Conservation (phyloP, 371 early-diverging fungal species). For the Basidiobolus meristosporus region DNA sequence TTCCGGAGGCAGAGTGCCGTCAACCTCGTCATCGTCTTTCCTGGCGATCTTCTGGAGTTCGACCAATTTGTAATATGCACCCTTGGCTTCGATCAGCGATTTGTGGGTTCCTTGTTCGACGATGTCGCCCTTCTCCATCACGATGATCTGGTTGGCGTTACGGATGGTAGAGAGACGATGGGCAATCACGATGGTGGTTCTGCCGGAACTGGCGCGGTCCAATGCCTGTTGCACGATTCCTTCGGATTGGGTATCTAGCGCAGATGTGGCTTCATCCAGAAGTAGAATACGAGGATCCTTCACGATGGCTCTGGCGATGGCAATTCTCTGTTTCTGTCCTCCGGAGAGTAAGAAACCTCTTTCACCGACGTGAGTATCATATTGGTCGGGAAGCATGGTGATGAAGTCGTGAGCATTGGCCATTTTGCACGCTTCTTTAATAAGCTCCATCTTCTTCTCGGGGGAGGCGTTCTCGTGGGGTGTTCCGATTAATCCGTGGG, state of each 20-base stretch:
- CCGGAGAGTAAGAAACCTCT: conserved; percentile 28
- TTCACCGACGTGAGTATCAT: conserved; percentile 50
- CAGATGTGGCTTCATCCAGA: conserved; percentile 53
- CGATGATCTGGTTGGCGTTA: conserved; percentile 70
- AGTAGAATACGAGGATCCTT: conserved; percentile 42
- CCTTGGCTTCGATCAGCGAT: conserved; percentile 23
- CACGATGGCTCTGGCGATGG: conserved; percentile 65
- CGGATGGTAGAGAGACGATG: conserved; percentile 68
- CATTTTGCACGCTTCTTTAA: conserved; percentile 29
- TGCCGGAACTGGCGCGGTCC: conserved; percentile 47
- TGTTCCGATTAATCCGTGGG: conserved; percentile 27
- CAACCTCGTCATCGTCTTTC: conserved; percentile 4
- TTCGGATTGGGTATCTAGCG: conserved; percentile 60
- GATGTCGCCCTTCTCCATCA: conserved; percentile 48
- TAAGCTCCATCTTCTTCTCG: conserved; percentile 8
- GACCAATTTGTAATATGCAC: conserved; percentile 32
- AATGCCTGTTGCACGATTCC: conserved; percentile 60
- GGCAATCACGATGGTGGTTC: conserved; percentile 87
- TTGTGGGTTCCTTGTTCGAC: conserved; percentile 55
- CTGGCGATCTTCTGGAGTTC: conserved; percentile 26
- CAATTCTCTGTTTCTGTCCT: conserved; percentile 38
- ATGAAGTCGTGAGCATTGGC: conserved; percentile 65
- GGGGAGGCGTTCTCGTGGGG: conserved; percentile 17
- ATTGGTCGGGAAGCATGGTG: conserved; percentile 41
- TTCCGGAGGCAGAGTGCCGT: background rate